Conservation (phyloP, 2,329 filamentous ascomycete genomes). For the Colletotrichum theobromicola region DNA sequence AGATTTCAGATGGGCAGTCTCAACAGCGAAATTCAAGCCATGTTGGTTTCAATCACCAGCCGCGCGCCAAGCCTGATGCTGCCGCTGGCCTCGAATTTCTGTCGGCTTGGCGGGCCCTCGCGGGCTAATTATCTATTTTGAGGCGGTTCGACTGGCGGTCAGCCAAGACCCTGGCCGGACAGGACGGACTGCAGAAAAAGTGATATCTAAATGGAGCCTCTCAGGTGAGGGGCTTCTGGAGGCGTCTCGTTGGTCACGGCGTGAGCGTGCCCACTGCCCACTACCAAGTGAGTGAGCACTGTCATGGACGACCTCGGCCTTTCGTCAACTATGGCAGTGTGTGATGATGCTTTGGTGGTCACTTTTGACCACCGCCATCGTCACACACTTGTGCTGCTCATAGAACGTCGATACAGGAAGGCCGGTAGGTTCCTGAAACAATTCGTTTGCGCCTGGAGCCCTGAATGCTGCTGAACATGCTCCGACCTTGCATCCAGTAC, state of each 20-base stretch:
- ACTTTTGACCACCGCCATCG: neutral
- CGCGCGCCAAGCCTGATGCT: neutral
- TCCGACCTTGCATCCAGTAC: neutral
- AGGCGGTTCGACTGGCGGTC: constrained; percentile 3
- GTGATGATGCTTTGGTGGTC: neutral
- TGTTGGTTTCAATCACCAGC: neutral
- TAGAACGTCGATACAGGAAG: neutral
- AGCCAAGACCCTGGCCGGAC: neutral
- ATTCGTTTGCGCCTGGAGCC: neutral
- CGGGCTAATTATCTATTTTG: neutral
- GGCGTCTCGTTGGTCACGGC: neutral
- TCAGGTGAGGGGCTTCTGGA: neutral
- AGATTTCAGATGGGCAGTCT: constrained; percentile 2
- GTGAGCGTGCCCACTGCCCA: neutral
- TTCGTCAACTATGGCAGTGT: neutral
- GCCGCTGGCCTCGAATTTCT: neutral
- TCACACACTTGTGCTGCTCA: neutral
- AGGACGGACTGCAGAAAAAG: neutral
- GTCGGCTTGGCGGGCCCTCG: neutral
- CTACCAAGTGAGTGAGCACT: neutral
- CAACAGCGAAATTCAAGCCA: constrained; percentile 15
- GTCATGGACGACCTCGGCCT: neutral
- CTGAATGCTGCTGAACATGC: neutral
- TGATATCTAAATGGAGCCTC: neutral
- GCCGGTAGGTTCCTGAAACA: constrained; percentile 12